Percentiles rank a stretch among this genome's conserved stretches.
These are phyloP conservation scores for Ophiobolus disseminans DNA, from an alignment of 2,329 filamentous ascomycete genomes.

Conservation along the genomic window DNA sequence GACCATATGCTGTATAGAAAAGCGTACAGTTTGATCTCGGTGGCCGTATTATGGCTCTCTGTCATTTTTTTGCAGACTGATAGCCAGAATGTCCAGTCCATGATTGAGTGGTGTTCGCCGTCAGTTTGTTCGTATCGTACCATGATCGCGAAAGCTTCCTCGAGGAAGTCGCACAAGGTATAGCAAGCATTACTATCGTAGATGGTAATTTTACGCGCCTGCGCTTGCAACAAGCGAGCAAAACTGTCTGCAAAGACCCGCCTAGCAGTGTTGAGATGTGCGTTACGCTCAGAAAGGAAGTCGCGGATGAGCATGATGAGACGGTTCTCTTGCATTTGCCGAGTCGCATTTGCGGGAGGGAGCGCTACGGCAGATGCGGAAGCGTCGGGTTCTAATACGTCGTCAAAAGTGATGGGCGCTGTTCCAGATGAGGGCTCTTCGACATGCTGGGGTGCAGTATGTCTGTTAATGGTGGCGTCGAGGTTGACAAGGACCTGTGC, in stretches of 20 bases:
- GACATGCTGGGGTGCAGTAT: constrained; percentile 54
- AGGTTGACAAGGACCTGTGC: constrained; percentile 80
- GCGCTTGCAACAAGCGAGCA: constrained; percentile 73
- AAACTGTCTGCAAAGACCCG: constrained; percentile 80
- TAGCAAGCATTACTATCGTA: constrained; percentile 87
- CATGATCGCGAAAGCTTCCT: constrained; percentile 76
- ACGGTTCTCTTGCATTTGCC: constrained; percentile 87
- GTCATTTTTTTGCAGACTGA: constrained; percentile 80
- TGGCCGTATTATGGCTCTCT: constrained; percentile 85
- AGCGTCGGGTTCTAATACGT: constrained; percentile 71
- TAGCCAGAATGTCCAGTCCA: constrained; percentile 88
- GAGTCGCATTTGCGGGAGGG: constrained; percentile 72
- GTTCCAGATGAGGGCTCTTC: constrained; percentile 47
- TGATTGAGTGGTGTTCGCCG: constrained; percentile 54
- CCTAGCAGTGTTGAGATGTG: constrained; percentile 62
- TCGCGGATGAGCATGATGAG: constrained; percentile 83
- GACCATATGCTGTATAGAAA: constrained; percentile 85
- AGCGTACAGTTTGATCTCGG: constrained; percentile 82
- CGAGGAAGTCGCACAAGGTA: constrained; percentile 87
- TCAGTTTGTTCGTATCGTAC: constrained; percentile 64
- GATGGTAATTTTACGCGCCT: constrained; percentile 76
- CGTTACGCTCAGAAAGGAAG: constrained; percentile 70
- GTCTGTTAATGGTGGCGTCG: constrained; percentile 83
- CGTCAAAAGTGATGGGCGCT: constrained; percentile 69
- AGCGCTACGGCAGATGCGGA: constrained; percentile 68